phyloP scores from a whole-genome alignment of 148 eudicot species.

The Chenopodium quinoa region DNA sequence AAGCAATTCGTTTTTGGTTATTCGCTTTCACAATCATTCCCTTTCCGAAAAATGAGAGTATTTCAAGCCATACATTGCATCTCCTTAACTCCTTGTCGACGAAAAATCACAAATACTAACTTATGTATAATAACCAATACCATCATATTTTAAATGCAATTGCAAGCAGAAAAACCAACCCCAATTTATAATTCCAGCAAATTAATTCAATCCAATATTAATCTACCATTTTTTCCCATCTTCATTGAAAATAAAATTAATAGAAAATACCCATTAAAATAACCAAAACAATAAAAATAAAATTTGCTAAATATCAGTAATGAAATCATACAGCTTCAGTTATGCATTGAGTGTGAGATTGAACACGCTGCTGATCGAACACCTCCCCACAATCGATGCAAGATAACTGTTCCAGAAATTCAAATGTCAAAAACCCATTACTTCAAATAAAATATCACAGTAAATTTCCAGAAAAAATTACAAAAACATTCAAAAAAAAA shows the following conservation, averaged over 20 bases:
- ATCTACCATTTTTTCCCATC: neutral
- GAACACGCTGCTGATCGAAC: conserved; percentile 66
- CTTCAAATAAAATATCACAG: neutral
- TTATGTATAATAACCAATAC: neutral
- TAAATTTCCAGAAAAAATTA: neutral
- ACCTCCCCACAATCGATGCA: conserved; percentile 82
- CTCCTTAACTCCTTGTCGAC: neutral
- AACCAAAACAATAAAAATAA: neutral
- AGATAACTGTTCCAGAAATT: conserved; percentile 47
- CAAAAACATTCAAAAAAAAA: neutral
- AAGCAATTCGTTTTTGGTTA: neutral
- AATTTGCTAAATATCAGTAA: neutral
- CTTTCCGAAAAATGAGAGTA: neutral
- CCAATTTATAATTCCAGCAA: neutral
- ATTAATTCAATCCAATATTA: neutral
- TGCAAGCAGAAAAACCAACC: neutral
- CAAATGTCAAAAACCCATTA: neutral
- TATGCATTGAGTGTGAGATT: conserved; percentile 84
- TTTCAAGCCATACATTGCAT: neutral
- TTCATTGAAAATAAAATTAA: neutral
- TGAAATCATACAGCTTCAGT: conserved; percentile 63
- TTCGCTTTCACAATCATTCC: neutral
- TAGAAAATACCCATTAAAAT: neutral
- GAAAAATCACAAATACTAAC: neutral
- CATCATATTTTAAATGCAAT: neutral